Base-by-base conservation (phyloP, 2,329 filamentous ascomycete species). In the Sporothrix mexicana region DNA sequence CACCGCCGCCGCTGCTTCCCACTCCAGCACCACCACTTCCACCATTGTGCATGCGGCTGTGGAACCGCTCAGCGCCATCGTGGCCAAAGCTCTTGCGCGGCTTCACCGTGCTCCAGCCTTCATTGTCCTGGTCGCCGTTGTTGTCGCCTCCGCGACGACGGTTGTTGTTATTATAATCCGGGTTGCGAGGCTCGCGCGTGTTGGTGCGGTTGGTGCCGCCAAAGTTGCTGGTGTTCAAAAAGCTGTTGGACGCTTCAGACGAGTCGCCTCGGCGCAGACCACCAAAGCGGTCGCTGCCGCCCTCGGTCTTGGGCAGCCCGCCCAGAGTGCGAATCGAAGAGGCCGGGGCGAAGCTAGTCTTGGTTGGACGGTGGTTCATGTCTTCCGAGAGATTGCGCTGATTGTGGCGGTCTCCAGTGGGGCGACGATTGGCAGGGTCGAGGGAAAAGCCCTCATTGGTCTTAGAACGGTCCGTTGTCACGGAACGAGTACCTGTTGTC, bases 301-400 rank as follows among this genome's bases (percentile, higher is more conserved):
- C 82, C 17, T 83, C 82, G 73, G 67, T 15, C 51, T 86, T 84
- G 70, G 30, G 7, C 30, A 36, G 30, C 4, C 82, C 80, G 30
- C 78, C 78, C 72, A 82, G 77, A 55, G 78, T 80, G 74, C 88
- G 86, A 70, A 85, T 81, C 45, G 88, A 84, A 73, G 92, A 93
- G 25, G 91, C 88, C 0, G 94, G 97, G 70, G 93, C 89, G 81
- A 98, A 97, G 61, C 90, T 89, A 64, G 90, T 93, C 80, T 93
- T 93, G 1, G 94, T 93, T 23, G 94, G 94, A 15, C 93, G 94
- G 73, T 97, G 91, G 73, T 96, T 88, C 73, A 97, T 92, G 76
- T 97, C 94, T 77, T 97, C 95, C 78, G 88, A 83, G 79, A 82
- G 84, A 78, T 86, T 90, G 70, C 88, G 86, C 53, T 87, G 84